These are phyloP conservation scores for Marchantia polymorpha DNA, from an alignment of 225 moss, liverwort and hornwort genomes.

Conservation along the genomic window DNA sequence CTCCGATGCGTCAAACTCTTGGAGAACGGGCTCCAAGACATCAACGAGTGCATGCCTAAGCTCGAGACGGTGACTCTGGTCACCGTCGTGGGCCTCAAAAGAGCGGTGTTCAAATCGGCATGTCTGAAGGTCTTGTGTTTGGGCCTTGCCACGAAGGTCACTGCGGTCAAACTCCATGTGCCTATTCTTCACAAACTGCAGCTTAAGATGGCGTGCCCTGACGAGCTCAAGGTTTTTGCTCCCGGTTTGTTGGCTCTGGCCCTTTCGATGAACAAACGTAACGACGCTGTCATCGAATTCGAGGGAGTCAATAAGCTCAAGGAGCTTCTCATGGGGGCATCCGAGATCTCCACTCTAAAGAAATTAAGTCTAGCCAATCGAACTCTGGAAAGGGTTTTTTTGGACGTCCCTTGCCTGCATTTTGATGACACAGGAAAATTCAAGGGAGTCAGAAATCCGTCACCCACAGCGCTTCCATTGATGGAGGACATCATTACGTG, in stretches of 20 bases:
- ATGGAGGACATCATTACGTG: constrained; percentile 28
- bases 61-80: constrained; percentile 49
- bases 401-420: constrained; percentile 63
- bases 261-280: constrained; percentile 57
- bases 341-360: constrained; percentile 44
- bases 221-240: constrained; percentile 44
- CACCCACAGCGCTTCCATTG: constrained; percentile 35
- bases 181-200: constrained; percentile 49
- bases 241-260: constrained; percentile 48
- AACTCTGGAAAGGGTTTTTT: constrained; percentile 47
- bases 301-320: constrained; percentile 36
- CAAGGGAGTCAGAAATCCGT: constrained; percentile 42
- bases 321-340: constrained; percentile 54
- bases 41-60: constrained; percentile 42
- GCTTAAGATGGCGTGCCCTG: constrained; percentile 71
- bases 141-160: constrained; percentile 50
- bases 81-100: constrained; percentile 58
- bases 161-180: constrained; percentile 42
- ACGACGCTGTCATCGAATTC: constrained; percentile 33
- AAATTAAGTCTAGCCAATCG: constrained; percentile 42
- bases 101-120: constrained; percentile 39
- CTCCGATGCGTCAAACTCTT: constrained; percentile 63
- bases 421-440: constrained; percentile 50
- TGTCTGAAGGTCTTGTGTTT: constrained; percentile 47
- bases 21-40: constrained; percentile 42